Evolutionary conservation across 768 basidiomycete species (phyloP), one percentile per base, ranked within the genome.

Genomic region (Mycena amicta): DNA sequence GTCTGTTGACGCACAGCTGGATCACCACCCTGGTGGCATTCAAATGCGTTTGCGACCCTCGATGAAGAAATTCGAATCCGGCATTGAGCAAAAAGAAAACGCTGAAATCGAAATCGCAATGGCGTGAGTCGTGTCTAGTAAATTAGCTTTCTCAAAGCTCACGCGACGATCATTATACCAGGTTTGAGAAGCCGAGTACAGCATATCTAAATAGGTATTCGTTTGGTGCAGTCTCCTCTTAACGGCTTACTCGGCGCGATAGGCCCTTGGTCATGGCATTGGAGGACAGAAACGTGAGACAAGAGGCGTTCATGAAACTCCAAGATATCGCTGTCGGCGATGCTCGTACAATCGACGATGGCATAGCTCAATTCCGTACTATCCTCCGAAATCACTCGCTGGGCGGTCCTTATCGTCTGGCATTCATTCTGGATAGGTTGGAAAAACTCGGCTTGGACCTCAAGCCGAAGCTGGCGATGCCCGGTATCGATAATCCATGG

Each of bases 221-320:
- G 22, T 15, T 15, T 6, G 30, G n/a, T 18, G 22, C 20, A 25
- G 51, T 50, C 30, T 30, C 8, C 3, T 11, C 29, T 60, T 26
- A 43, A 5, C 37, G 27, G 20, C 45, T 39, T 55, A 29, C 49
- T 55, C 39, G 27, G 53, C 2, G 37, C 37, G 27, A 25, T 50
- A 93, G 91, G 55, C 83, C 89, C 2, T 68, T 92, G 13, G 80
- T 93, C 27, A 92, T 89, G 86, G 75, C 91, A 3, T 75, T 95
- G 5, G 93, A 95, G 68, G 88, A 90, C 59, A 79, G 88, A 11
- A 87, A 86, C 1, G 86, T 92, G 16, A 73, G 75, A 6, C 76
- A 71, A 58, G 75, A 85, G 0, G 79, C 74, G 3, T 90, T 95
- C 66, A 46, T 85, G 37, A 70, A 75, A 11, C 79, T 93, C 1